phyloP scores from a whole-genome alignment of 768 basidiomycete genomes.

The Coprinellus micaceus region DNA sequence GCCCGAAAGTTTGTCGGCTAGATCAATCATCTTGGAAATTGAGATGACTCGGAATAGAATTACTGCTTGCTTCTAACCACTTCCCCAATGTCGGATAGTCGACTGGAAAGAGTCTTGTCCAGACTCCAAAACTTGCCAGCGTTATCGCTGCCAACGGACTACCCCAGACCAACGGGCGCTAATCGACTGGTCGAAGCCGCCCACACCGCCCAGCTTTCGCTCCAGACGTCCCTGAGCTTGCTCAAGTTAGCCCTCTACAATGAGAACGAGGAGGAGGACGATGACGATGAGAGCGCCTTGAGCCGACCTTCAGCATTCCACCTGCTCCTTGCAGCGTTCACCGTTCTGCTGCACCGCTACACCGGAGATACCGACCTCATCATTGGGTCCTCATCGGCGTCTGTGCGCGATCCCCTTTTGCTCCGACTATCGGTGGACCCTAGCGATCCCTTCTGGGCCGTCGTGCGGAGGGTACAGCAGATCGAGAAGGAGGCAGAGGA shows the following conservation, averaged over 20 bases:
- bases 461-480: slow-evolving; percentile 81
- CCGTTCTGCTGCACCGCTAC: slow-evolving; percentile 86
- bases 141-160: slow-evolving; percentile 93
- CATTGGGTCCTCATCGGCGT: slow-evolving; percentile 82
- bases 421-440: slow-evolving; percentile 82
- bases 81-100: slow-evolving; percentile 37
- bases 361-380: slow-evolving; percentile 94
- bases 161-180: slow-evolving; percentile 74
- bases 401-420: slow-evolving; percentile 73
- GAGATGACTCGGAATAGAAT: slow-evolving; percentile 9
- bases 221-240: slow-evolving; percentile 71
- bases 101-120: slow-evolving; percentile 53
- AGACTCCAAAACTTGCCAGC: slow-evolving; percentile 81
- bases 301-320: slow-evolving; percentile 82
- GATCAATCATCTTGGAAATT: background rate
- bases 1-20: background rate
- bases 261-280: slow-evolving; percentile 51
- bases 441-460: slow-evolving; percentile 82
- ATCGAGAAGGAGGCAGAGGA: slow-evolving; percentile 79
- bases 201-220: slow-evolving; percentile 66
- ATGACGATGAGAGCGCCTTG: slow-evolving; percentile 31
- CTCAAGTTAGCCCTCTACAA: slow-evolving; percentile 77
- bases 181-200: slow-evolving; percentile 84
- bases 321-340: slow-evolving; percentile 87
- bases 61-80: background rate